These are phyloP conservation scores for Cercophora samala DNA, from an alignment of 495 filamentous ascomycete genomes.

Conservation along the genomic window DNA sequence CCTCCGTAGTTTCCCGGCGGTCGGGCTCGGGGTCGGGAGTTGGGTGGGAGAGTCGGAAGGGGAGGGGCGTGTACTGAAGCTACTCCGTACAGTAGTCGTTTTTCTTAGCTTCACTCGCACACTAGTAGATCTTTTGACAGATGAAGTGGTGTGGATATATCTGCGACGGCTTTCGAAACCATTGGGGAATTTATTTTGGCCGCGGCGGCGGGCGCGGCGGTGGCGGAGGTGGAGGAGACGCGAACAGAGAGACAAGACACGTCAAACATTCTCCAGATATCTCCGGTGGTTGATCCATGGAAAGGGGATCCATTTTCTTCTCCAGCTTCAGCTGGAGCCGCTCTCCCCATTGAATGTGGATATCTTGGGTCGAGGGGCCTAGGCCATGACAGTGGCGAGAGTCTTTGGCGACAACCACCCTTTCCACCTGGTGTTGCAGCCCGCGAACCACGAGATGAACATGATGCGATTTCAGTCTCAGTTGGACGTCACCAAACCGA, in stretches of 20 bases:
- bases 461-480: background rate
- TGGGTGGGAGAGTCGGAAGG: background rate
- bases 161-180: background rate
- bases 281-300: background rate
- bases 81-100: too few species aligned
- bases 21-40: slow-evolving; percentile 10
- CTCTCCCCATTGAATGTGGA: background rate
- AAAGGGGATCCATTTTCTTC: background rate
- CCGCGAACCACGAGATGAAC: background rate
- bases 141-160: background rate
- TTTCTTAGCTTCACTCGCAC: background rate
- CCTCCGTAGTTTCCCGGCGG: slow-evolving; percentile 5
- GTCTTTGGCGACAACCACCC: background rate
- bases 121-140: background rate
- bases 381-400: background rate
- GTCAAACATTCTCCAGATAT: background rate
- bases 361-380: background rate
- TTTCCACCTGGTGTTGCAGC: background rate
- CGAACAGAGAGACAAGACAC: background rate
- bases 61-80: background rate
- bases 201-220: too few species aligned
- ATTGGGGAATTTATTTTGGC: background rate
- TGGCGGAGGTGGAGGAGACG: background rate
- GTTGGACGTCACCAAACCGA: background rate
- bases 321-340: background rate